phyloP scores from a whole-genome alignment of 169 alveolate species.

The Plasmodium malariae region DNA sequence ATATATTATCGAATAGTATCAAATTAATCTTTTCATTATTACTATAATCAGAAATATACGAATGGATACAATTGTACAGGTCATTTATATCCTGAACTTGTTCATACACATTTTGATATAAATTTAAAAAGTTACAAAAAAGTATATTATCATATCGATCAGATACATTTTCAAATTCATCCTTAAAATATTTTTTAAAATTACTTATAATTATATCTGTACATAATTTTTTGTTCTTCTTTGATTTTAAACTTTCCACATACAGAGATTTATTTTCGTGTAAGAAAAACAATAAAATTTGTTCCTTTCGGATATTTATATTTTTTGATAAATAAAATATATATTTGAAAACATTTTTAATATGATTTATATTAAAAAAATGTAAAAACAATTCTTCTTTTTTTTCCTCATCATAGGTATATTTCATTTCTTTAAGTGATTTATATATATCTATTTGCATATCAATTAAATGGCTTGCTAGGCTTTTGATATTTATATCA shows the following conservation, averaged over 20 bases:
- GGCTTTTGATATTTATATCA: slow-evolving; percentile 66
- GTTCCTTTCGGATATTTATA: slow-evolving; percentile 62
- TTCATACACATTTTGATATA: slow-evolving; percentile 70
- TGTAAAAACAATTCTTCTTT: slow-evolving; percentile 35
- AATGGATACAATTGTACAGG: slow-evolving; percentile 53
- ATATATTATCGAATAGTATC: slow-evolving; percentile 54
- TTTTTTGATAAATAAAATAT: slow-evolving; percentile 58
- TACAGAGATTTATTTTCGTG: slow-evolving; percentile 70
- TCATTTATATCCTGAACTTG: slow-evolving; percentile 71
- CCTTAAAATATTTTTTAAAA: slow-evolving; percentile 49
- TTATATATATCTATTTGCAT: slow-evolving; percentile 71
- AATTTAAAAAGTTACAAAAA: slow-evolving; percentile 57
- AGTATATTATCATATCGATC: slow-evolving; percentile 24
- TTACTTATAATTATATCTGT: slow-evolving; percentile 14
- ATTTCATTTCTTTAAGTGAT: slow-evolving; percentile 31
- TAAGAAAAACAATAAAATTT: slow-evolving; percentile 55
- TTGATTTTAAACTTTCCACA: slow-evolving; percentile 61
- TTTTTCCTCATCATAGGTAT: background rate
- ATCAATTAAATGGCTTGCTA: slow-evolving; percentile 4
- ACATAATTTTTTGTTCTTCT: slow-evolving; percentile 47
- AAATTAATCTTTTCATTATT: slow-evolving; percentile 54
- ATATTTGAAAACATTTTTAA: slow-evolving; percentile 52
- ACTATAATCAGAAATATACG: slow-evolving; percentile 43
- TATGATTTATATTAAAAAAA: slow-evolving; percentile 41
- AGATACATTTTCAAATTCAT: slow-evolving; percentile 20